A percentile compares a stretch with the other conserved stretches of the same genome.
phyloP scores from a whole-genome alignment of 768 basidiomycete species.

The Xanthoconium stramineum region DNA sequence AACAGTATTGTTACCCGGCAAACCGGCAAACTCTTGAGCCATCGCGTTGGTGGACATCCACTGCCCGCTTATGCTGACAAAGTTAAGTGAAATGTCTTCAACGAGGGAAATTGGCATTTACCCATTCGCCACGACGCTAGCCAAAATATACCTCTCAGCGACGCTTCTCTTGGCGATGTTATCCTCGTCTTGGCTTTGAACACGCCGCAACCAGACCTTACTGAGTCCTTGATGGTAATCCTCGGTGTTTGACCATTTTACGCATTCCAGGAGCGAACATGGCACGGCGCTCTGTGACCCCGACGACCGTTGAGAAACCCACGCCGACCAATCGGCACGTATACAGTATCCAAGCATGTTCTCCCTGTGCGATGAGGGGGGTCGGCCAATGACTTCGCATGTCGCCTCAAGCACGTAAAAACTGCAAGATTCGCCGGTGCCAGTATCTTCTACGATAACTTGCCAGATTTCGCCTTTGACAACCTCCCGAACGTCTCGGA shows the following conservation, averaged over 20 bases:
- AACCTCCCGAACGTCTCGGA: slow-evolving; percentile 52
- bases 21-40: slow-evolving; percentile 66
- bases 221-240: slow-evolving; percentile 71
- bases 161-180: slow-evolving; percentile 44
- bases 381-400: slow-evolving; percentile 65
- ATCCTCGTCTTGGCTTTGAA: slow-evolving; percentile 39
- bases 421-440: slow-evolving; percentile 23
- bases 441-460: slow-evolving; percentile 34
- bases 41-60: slow-evolving; percentile 70
- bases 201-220: slow-evolving; percentile 55
- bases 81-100: slow-evolving; percentile 1
- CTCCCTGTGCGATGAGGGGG: slow-evolving; percentile 9
- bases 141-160: slow-evolving; percentile 63
- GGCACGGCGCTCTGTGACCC: background rate
- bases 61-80: slow-evolving; percentile 58
- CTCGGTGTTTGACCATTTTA: slow-evolving; percentile 68
- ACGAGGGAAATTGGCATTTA: slow-evolving; percentile 15
- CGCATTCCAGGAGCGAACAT: slow-evolving; percentile 27
- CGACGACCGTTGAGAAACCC: slow-evolving; percentile 37
- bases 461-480: slow-evolving; percentile 60
- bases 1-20: slow-evolving; percentile 22
- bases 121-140: slow-evolving; percentile 75
- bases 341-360: slow-evolving; percentile 18
- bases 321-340: slow-evolving; percentile 66
- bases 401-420: slow-evolving; percentile 67